Evolutionary conservation across 805 yeast genomes (phyloP), one percentile per base, ranked within the genome.

Genomic region (Metschnikowia drakensbergensis): DNA sequence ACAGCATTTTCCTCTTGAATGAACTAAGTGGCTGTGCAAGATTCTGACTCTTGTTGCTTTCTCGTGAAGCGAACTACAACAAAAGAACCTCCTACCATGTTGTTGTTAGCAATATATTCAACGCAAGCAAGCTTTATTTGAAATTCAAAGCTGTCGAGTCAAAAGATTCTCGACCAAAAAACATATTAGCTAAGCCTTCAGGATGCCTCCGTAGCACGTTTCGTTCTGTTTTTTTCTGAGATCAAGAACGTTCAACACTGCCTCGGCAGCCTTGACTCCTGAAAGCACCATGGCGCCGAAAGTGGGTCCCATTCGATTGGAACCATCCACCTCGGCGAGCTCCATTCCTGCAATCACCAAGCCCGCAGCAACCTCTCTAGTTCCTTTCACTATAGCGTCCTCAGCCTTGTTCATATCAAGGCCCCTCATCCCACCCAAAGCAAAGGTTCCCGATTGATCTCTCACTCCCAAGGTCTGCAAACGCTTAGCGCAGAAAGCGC

Each of bases 281-380:
- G 86, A 80, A 49, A 83, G 77, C 31, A 81, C 84, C 91, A 85
- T 85, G 41, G 90, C 90, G 51, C 89, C 90, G 57, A 85, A 85
- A 35, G 90, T 84, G 44, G 92, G 91, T 27, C 91, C 91, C 90
- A 85, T 85, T 69, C 92, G 79, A 76, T 84, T 83, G 57, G 81
- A 78, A 26, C 90, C 90, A 59, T 83, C 88, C 47, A 84, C 79
- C 63, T 85, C 90, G 31, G 88, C 82, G 55, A 83, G 75, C 68
- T 85, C 91, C 92, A 85, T 85, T 58, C 92, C 91, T 9, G 80
- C 78, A 43, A 86, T 84, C 51, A 81, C 83, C 51, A 82, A 72
- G 29, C 87, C 87, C 13, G 85, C 84, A 46, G 74, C 76, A 40
- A 82, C 77, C 63, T 82, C 87, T 61, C 84, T 74, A 36, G 90